Evolutionary conservation across 768 basidiomycete genomes (phyloP).

Genomic region (Phlegmacium glaucopus): DNA sequence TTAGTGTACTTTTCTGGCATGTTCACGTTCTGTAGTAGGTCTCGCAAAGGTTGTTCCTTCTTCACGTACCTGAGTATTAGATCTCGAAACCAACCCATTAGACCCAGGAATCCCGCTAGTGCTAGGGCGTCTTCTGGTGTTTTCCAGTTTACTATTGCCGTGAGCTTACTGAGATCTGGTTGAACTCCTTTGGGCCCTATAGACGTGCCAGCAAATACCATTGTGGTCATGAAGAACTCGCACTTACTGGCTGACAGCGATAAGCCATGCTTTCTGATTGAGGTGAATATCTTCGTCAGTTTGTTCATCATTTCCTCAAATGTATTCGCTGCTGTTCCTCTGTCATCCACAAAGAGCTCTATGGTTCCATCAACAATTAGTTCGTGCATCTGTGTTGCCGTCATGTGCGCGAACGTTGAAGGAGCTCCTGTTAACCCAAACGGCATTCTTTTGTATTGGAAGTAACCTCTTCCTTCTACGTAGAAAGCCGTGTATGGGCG

Average conservation of each 20-base stretch:
- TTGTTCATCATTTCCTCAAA: constrained; percentile 26
- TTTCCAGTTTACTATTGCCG: constrained; percentile 30
- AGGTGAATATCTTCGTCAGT: constrained; percentile 19
- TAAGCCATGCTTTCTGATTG: constrained; percentile 21
- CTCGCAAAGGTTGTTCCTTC: constrained; percentile 23
- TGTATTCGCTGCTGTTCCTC: constrained; percentile 25
- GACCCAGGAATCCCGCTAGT: constrained; percentile 29
- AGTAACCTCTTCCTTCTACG: constrained; percentile 33
- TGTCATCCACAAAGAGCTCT: constrained; percentile 40
- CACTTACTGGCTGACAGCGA: constrained; percentile 33
- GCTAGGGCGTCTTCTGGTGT: constrained; percentile 21
- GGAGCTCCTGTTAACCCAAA: constrained; percentile 39
- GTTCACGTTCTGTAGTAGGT: constrained; percentile 20
- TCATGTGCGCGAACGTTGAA: constrained; percentile 29
- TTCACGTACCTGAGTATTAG: constrained; percentile 28
- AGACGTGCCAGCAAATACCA: constrained; percentile 28
- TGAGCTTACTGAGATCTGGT: constrained; percentile 30
- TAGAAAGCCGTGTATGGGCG: too few relatives aligned
- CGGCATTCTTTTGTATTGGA: constrained; percentile 30
- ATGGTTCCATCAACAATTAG: constrained; percentile 19
- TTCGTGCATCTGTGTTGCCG: constrained; percentile 21
- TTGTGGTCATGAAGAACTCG: constrained; percentile 30
- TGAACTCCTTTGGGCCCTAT: constrained; percentile 28
- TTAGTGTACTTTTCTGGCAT: too few relatives aligned
- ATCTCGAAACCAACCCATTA: constrained; percentile 28